phyloP scores from a whole-genome alignment of 2,329 filamentous ascomycete species.

The Stemphylium beticola region DNA sequence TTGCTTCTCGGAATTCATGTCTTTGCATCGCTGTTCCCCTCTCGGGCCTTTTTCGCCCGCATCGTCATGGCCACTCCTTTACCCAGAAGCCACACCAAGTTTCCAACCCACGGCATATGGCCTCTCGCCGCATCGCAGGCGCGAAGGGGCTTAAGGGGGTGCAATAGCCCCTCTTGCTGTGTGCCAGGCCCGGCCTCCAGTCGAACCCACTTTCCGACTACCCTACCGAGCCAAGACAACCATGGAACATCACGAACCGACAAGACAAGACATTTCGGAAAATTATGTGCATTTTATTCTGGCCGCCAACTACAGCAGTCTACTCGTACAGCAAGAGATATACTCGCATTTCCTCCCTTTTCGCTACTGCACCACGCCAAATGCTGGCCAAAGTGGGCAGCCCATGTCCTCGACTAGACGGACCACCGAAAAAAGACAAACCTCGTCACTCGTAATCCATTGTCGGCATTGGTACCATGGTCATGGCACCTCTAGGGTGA shows the following conservation, averaged over 20 bases:
- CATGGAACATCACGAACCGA: slow-evolving; percentile 9
- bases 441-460: slow-evolving; percentile 32
- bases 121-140: not conserved
- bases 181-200: not conserved
- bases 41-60: not conserved
- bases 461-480: slow-evolving; percentile 19
- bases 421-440: slow-evolving; percentile 25
- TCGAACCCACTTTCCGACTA: not conserved
- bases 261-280: not conserved
- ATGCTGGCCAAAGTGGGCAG: slow-evolving; percentile 4
- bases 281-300: slow-evolving; percentile 19
- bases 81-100: not conserved
- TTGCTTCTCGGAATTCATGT: not conserved
- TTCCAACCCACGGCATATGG: not conserved
- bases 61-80: not conserved
- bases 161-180: too few relatives aligned
- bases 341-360: slow-evolving; percentile 10
- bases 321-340: slow-evolving; percentile 27
- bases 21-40: slow-evolving; percentile 2
- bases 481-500: slow-evolving; percentile 12
- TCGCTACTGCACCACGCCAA: slow-evolving; percentile 10
- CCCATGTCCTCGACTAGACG: slow-evolving; percentile 6
- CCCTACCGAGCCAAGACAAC: slow-evolving; percentile 6
- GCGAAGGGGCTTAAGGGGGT: not conserved
- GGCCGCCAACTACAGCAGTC: slow-evolving; percentile 13